Base-by-base conservation (phyloP, 2,329 filamentous ascomycete species). In the Aspergillus eucalypticola region DNA sequence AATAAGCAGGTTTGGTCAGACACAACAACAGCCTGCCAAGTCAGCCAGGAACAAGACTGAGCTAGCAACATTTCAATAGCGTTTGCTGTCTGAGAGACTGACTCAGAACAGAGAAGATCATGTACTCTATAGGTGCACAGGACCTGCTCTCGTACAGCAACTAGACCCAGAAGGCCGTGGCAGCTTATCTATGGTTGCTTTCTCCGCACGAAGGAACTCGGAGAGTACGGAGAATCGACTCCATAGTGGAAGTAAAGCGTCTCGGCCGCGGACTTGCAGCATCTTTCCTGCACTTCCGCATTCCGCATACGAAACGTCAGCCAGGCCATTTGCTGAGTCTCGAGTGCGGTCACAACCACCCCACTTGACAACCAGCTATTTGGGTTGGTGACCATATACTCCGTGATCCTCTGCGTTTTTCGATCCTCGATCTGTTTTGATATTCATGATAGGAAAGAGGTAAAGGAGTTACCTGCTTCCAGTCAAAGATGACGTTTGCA, bases 401-500 rank as follows among this genome's bases (percentile, higher is more conserved):
- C 41, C 41, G 41, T 44, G 19, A 44, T 23, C 41, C 41, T 13
- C 19, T 15, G 32, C 32, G 32, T 15, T 5, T 13, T 13, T 13
- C 11, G 32, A 35, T 13, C 11, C 32, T 35, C 11, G 5, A 35
- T 35, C 32, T 35, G 32, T 11, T 13, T 15, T 35, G 32, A 35
- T 35, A 35, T 35, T 13, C 32, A 35, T 13, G 5, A 15, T 5
- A 35, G 11, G 32, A 15, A 35, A 35, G 32, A 11, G 32, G 32
- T 32, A 32, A 50, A 50, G 46, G 46, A 29, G 46, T 29, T 29
- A n/a, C 46, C 46, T 32, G 39, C 25, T 32, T 44, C 25, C 17
- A 46, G 25, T n/a, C 8, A 25, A 55, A 13, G 53, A 55, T 55
- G 53, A 55, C 53, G 53, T 55, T 54, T 29, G 42, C 53, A 6